Base-by-base conservation (phyloP, 345 rosid genomes). In the Noccaea caerulescens region DNA sequence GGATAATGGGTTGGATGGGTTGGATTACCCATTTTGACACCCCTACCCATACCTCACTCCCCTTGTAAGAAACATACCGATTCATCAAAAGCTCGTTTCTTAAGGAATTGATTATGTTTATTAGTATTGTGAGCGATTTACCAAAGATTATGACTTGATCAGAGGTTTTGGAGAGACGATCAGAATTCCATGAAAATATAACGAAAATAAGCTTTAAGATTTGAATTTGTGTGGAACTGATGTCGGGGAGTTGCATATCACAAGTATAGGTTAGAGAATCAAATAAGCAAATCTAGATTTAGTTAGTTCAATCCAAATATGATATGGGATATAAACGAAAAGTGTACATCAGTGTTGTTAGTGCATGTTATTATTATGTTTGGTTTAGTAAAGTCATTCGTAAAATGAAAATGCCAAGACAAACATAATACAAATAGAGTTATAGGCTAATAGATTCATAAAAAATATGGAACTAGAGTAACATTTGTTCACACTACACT, bases 21-120 rank as follows among this genome's bases (percentile, higher is more conserved):
- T n/a, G n/a, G n/a, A n/a, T n/a, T n/a, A n/a, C n/a, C n/a, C n/a
- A n/a, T n/a, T n/a, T n/a, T n/a, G n/a, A n/a, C n/a, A n/a, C n/a
- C n/a, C n/a, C n/a, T n/a, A 16, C 47, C 39, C 33, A 66, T 25
- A 69, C 49, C 18, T 45, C 54, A 43, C 44, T 67, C 62, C 62
- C 36, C 46, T 56, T 23, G 38, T 45, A 23, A 25, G 49, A 58
- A 69, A 58, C 30, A 58, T n/a, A 23, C 42, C 20, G 44, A 68
- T 45, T 39, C 54, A 16, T 43, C 63, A 56, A 9, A 33, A 34
- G 8, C 42, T 57, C 53, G 32, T 53, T 7, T 25, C 39, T 25
- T 51, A 32, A 55, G 1, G 6, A n/a, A 23, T 52, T 50, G 60
- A 39, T 34, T 30, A 42, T 43, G 33, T 25, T 45, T 45, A 11